Base-by-base conservation (phyloP, 225 moss, liverwort and hornwort species). In the Sphagnum contortum region DNA sequence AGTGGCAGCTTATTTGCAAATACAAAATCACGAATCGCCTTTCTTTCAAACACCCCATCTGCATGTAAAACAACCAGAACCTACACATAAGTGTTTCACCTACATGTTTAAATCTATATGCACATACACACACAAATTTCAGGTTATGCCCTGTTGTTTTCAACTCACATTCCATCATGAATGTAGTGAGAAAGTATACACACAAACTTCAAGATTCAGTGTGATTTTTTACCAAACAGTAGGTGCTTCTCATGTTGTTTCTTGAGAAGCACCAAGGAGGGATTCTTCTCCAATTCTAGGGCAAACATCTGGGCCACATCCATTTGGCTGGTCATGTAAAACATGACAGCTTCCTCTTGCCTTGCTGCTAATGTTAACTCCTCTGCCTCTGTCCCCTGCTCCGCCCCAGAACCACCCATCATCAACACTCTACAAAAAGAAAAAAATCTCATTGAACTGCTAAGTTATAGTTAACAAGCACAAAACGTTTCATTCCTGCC, bases 301-400 rank as follows among this genome's bases (percentile, higher is more conserved):
- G 75, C 75, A 70, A 84, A 81, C 45, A 69, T 67, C 59, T 59
- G 60, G 58, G 84, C 84, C 70, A 84, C 68, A 12, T 57, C 75
- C 53, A 62, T 50, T 50, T 76, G 59, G 57, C 67, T 84, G 64
- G 81, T 81, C 71, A 81, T 74, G 66, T 81, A 84, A 55, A 81
- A 84, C 8, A 63, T 55, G 49, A 84, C 73, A 7, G 72, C 75
- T n/a, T 73, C 80, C n/a, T 75, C 75, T 49, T 77, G 73, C 64
- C 73, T 75, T 71, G 73, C 78, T 61, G 80, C 80, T 50, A 62
- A 70, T 44, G 61, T 69, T 71, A 78, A 60, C 73, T 80, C 80
- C 48, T 73, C 64, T 52, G 73, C 75, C 66, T 81, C 73, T 68
- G 75, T 62, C 62, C 80, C 77, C 77, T 84, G 64, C 29, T 29